Base-by-base conservation (phyloP, 306 rosid species). In the Oemleria cerasiformis region DNA sequence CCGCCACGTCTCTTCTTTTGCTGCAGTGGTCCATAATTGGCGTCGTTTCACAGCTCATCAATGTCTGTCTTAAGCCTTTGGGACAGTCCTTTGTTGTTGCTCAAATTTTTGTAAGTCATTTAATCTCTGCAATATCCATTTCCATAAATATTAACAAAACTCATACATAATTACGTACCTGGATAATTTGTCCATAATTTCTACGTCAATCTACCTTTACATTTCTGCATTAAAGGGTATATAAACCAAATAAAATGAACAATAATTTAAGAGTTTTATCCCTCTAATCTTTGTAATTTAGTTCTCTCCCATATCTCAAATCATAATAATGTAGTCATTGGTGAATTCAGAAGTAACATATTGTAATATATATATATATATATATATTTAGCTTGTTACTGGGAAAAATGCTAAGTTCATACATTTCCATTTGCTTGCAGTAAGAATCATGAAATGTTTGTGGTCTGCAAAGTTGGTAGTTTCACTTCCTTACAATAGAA, bases 51-150 rank as follows among this genome's bases (percentile, higher is more conserved):
- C 86, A 79, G 64, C 23, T 76, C 25, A 55, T 86, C 12, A 57
- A 81, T 42, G 0, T 48, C 43, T 68, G 75, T 54, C 83, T 90
- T 65, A 80, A 3, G 65, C 90, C 86, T 15, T 38, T 90, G 11
- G 94, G 96, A 48, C 96, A 90, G 72, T 79, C 92, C 76, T 62
- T 79, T 30, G 43, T 88, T 54, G 92, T 90, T n/a, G 73, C 96
- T 13, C 89, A 88, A 16, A 84, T 90, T 61, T 75, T 90, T 59
- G 96, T 90, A 86, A 82, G 91, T 15, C 6, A 30, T 45, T 48
- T 64, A 11, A 8, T 54, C 61, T 45, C 36, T 30, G 36, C 36
- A 1, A 30, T 30, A 30, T 30, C 36, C 36, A 25, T 30, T 30
- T 30, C 36, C 36, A 30, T 30, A 30, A 30, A 16, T 11, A 68